Conservation (phyloP, 1,284 basidiomycete species). For the Cryptococcus amylolentus region DNA sequence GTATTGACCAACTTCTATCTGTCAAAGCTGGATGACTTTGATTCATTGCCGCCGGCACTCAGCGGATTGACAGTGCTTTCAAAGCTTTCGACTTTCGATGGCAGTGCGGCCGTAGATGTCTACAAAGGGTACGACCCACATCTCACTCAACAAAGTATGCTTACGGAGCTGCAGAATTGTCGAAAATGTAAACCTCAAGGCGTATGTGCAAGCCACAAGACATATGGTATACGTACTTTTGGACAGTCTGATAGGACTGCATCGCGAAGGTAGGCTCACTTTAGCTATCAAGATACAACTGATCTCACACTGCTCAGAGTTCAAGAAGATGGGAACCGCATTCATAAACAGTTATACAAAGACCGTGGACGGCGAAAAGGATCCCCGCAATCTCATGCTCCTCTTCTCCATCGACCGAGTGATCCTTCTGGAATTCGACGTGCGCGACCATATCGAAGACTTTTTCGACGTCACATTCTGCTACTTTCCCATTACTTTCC, state of each 20-base stretch:
- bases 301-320: constrained; percentile 49
- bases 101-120: constrained; percentile 66
- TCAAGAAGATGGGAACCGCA: constrained; percentile 66
- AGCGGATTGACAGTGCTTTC: constrained; percentile 69
- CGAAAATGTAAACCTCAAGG: constrained; percentile 72
- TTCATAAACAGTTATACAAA: constrained; percentile 72
- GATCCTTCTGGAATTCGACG: constrained; percentile 82
- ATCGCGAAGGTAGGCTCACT: constrained; percentile 62
- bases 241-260: constrained; percentile 70
- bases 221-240: constrained; percentile 78
- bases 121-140: constrained; percentile 60
- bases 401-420: constrained; percentile 84
- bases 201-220: constrained; percentile 75
- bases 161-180: constrained; percentile 61
- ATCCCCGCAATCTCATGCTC: constrained; percentile 88
- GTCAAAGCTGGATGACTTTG: constrained; percentile 79
- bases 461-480: constrained; percentile 96
- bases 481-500: constrained; percentile 98
- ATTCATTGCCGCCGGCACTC: constrained; percentile 72
- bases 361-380: constrained; percentile 91
- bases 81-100: constrained; percentile 63
- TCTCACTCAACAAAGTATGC: not conserved
- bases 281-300: not conserved
- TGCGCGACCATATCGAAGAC: constrained; percentile 67
- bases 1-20: constrained; percentile 80